Percentiles rank a stretch among this genome's conserved stretches.
Conservation (phyloP, 2,329 filamentous ascomycete genomes). For the Colletotrichum chlorophyti region DNA sequence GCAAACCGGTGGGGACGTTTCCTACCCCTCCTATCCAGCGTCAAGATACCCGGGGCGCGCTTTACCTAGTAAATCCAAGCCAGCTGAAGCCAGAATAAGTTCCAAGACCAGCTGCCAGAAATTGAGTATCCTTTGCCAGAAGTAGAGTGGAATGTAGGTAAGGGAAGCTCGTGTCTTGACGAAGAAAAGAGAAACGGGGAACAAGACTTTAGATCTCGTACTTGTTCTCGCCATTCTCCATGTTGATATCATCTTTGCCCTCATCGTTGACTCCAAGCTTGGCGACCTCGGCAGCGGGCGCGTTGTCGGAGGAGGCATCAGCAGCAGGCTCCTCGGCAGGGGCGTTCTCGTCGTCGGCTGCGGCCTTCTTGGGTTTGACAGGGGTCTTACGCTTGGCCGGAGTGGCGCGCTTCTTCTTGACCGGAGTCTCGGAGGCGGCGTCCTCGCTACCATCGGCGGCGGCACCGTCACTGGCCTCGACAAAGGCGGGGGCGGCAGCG, state of each 20-base stretch:
- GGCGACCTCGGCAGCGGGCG: slow-evolving; percentile 17
- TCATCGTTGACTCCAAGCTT: slow-evolving; percentile 13
- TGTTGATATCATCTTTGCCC: not conserved
- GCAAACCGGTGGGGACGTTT: not conserved
- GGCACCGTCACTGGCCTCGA: not conserved
- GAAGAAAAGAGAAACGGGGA: no score
- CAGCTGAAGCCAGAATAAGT: not conserved
- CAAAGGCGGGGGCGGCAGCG: not conserved
- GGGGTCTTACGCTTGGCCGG: slow-evolving; percentile 8
- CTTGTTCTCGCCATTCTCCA: slow-evolving; percentile 6
- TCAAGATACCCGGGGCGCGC: no score
- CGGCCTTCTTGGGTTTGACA: slow-evolving; percentile 12
- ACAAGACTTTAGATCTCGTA: slow-evolving; percentile 1
- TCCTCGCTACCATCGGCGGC: not conserved
- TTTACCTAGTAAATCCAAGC: not conserved
- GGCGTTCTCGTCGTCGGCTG: not conserved
- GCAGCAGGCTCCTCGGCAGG: not conserved
- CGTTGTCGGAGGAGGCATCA: slow-evolving; percentile 11
- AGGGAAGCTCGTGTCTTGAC: not conserved
- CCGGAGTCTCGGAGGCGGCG: slow-evolving; percentile 2
- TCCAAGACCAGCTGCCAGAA: not conserved
- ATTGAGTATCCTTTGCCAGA: no score
- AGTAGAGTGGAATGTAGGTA: not conserved
- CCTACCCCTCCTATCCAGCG: not conserved
- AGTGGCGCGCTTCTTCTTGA: slow-evolving; percentile 22